phyloP scores from a whole-genome alignment of 2,329 filamentous ascomycete species.

The Diaporthe longicolla region DNA sequence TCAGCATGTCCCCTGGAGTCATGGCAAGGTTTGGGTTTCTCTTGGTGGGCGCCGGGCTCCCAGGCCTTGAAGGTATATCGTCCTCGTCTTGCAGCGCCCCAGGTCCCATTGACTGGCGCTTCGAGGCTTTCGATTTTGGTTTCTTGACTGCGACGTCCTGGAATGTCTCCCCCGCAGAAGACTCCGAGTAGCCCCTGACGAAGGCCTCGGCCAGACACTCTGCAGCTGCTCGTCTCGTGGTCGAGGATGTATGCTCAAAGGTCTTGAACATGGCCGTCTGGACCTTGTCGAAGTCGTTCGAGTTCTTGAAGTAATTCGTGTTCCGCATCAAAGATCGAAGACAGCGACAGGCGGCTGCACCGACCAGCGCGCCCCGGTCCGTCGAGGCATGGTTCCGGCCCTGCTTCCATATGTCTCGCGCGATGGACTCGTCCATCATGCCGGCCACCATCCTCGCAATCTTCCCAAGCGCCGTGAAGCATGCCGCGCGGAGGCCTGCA shows the following conservation, averaged over 20 bases:
- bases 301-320: conserved; percentile 88
- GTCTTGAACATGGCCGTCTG: conserved; percentile 87
- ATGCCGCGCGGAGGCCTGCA: conserved; percentile 83
- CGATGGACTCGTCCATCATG: conserved; percentile 85
- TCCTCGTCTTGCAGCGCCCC: conserved; percentile 80
- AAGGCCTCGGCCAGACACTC: conserved; percentile 88
- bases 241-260: conserved; percentile 81
- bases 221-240: conserved; percentile 87
- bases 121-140: conserved; percentile 71
- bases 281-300: conserved; percentile 90
- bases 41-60: conserved; percentile 79
- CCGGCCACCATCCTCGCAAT: conserved; percentile 80
- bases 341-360: conserved; percentile 84
- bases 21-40: conserved; percentile 82
- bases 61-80: conserved; percentile 74
- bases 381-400: conserved; percentile 80
- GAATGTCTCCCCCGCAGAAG: conserved; percentile 61
- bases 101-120: conserved; percentile 72
- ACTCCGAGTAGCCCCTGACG: conserved; percentile 83
- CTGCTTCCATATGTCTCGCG: conserved; percentile 95
- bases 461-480: conserved; percentile 82
- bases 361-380: conserved; percentile 88
- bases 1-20: conserved; percentile 82
- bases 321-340: conserved; percentile 79
- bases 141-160: conserved; percentile 74